Evolutionary conservation across 768 basidiomycete genomes (phyloP), one percentile per base, ranked within the genome.

Genomic region (Hygrophorus russula): DNA sequence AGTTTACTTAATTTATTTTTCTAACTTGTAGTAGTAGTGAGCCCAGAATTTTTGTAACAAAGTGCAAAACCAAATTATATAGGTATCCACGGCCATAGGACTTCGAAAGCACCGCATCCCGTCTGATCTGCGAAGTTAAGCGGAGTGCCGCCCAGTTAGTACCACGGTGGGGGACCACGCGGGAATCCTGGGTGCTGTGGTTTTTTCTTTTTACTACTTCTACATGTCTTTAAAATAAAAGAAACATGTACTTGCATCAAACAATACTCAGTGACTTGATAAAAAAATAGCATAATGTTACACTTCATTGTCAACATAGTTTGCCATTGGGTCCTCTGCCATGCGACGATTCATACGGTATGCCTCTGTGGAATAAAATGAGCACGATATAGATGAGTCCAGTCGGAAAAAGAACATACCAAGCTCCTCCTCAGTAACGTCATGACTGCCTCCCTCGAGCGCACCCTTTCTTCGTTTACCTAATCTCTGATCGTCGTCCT

Each of bases 301-400:
- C 18, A 57, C 57, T 4, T 74, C 77, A 35, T 59, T 51, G 59
- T 91, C 91, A 40, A 88, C 71, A 57, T 92, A 91, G 59, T 86
- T 88, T 32, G 86, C 85, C 91, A 96, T 96, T 3, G 91, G 91
- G 60, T 96, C 91, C 46, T 91, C 87, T 38, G 70, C 66, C 62
- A 80, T 76, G 1, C 76, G 72, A 41, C 76, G 74, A 50, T 72
- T 74, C 75, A 90, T 80, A 46, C 91, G 75, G 61, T 93, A 96
- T n/a, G 85, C 87, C 82, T 96, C 90, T 88, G 67, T 48, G 59
- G 51, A 36, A 18, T 18, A 46, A 10, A 43, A 19, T 47, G 12
- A 57, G 30, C 14, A 37, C 39, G 2, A 48, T 48, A 6, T 36
- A 34, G 31, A 41, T 30, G 41, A 42, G 27, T 19, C 46, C 3